phyloP scores from a whole-genome alignment of 352 stramenopile genomes.

The Thalassiosira ordinaria region DNA sequence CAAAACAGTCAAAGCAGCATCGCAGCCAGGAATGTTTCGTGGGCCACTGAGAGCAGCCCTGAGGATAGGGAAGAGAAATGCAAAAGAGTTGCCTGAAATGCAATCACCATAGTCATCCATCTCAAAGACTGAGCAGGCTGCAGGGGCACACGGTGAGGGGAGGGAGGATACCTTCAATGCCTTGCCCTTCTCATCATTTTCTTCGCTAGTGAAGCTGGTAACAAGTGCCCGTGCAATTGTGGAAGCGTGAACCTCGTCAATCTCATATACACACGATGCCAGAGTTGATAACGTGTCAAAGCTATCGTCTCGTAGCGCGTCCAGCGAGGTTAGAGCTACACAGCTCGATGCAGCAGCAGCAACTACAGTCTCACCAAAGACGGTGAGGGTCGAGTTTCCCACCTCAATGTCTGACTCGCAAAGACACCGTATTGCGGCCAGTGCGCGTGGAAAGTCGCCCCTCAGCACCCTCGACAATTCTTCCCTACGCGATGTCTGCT shows the following conservation, averaged over 20 bases:
- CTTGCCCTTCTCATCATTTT: constrained; percentile 27
- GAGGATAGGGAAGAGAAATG: constrained; percentile 84
- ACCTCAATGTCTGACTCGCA: constrained; percentile 81
- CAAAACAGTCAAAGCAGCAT: constrained; percentile 74
- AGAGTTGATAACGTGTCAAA: constrained; percentile 70
- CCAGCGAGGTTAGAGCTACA: constrained; percentile 36
- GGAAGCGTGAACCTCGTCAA: constrained; percentile 77
- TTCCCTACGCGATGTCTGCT: constrained; percentile 64
- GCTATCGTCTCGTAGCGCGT: constrained; percentile 45
- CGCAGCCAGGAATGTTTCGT: constrained; percentile 78
- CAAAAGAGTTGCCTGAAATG: constrained; percentile 80
- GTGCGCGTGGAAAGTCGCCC: constrained; percentile 46
- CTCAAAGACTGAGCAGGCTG: constrained; percentile 71
- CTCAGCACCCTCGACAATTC: constrained; percentile 52
- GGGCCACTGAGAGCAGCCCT: constrained; percentile 72
- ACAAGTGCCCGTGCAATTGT: constrained; percentile 69
- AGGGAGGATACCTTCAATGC: constrained; percentile 56
- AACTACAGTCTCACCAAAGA: constrained; percentile 61
- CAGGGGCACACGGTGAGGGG: constrained; percentile 75
- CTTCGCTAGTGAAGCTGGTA: constrained; percentile 54
- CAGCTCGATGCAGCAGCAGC: constrained; percentile 55
- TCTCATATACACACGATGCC: constrained; percentile 83
- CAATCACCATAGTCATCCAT: constrained; percentile 83
- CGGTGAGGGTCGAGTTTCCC: constrained; percentile 72
- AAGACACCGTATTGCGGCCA: constrained; percentile 64